A percentile compares a stretch with the other conserved stretches of the same genome.
Evolutionary conservation across 179 eudicot genomes (phyloP).

Genomic region (Silene noctiflora): DNA sequence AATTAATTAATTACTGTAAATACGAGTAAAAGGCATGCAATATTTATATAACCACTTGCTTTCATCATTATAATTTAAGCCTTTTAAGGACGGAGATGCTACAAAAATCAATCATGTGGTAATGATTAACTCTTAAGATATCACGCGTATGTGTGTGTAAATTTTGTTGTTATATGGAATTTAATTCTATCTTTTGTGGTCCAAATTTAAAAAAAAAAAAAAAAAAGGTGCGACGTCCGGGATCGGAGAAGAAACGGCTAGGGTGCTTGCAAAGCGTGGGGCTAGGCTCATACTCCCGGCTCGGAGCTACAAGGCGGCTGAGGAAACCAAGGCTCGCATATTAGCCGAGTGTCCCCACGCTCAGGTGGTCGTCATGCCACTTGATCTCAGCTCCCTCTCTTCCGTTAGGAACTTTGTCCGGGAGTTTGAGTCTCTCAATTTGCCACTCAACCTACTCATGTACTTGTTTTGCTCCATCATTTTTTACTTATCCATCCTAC

Average conservation of each 20-base stretch:
- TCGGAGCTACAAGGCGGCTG: conserved; percentile 43
- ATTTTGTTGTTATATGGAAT: not conserved
- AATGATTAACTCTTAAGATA: not conserved
- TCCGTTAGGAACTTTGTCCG: conserved; percentile 39
- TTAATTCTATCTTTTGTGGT: not conserved
- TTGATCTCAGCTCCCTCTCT: conserved; percentile 47
- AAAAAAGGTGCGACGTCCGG: conserved; percentile 50
- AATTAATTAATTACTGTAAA: too few species aligned
- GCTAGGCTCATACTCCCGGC: conserved; percentile 40
- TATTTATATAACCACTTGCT: too few species aligned
- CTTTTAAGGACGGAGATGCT: not conserved
- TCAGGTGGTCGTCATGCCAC: conserved; percentile 40
- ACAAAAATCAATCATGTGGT: not conserved
- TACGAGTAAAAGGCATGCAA: too few species aligned
- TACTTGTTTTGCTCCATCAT: not conserved
- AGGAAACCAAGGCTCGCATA: conserved; percentile 40
- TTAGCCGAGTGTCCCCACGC: conserved; percentile 37
- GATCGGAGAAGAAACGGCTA: conserved; percentile 49
- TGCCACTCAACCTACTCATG: conserved; percentile 54
- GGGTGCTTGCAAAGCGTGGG: conserved; percentile 44
- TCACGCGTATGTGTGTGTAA: too few species aligned
- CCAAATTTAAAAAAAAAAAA: too few species aligned
- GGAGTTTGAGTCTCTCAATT: conserved; percentile 34
- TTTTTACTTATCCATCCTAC: too few species aligned
- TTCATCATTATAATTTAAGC: not conserved